Percentiles rank a stretch among this genome's conserved stretches.
phyloP scores from a whole-genome alignment of 148 eudicot genomes.

The Pouteria glomerata region DNA sequence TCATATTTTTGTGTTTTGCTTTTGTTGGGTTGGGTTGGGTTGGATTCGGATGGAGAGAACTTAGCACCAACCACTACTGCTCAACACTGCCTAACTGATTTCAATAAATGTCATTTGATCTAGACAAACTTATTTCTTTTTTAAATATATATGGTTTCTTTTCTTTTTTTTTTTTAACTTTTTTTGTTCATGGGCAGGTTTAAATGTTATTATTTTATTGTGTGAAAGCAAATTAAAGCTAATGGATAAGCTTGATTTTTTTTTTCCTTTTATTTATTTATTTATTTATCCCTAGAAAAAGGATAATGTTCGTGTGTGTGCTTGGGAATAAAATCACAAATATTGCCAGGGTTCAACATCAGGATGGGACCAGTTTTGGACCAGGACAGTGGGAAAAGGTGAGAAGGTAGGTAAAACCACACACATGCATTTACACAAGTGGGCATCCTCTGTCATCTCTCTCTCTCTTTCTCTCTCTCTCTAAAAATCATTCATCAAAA shows the following conservation, averaged over 20 bases:
- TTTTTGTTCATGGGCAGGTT: too few relatives aligned
- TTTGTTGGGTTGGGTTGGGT: constrained; percentile 21
- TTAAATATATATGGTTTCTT: not conserved
- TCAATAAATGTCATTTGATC: not conserved
- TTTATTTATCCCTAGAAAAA: not conserved
- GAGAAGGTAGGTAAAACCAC: constrained; percentile 23
- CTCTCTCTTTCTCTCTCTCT: not conserved
- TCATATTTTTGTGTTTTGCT: constrained; percentile 6
- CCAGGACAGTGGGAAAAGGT: constrained; percentile 14
- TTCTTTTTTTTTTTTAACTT: not conserved
- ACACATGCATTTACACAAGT: constrained; percentile 23
- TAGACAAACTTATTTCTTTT: not conserved
- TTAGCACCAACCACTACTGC: constrained; percentile 17
- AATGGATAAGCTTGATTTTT: not conserved
- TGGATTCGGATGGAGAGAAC: constrained; percentile 33
- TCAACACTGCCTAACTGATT: constrained; percentile 36
- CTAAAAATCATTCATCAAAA: not conserved
- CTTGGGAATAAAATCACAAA: not conserved
- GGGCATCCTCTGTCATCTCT: not conserved
- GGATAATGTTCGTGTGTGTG: constrained; percentile 5
- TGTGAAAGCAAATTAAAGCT: too few relatives aligned
- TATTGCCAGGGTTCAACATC: constrained; percentile 9
- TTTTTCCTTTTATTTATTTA: not conserved
- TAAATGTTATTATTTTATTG: not conserved
- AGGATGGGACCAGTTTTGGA: constrained; percentile 17